These are phyloP conservation scores for Suhomyces faveliae DNA, from an alignment of 805 yeast genomes.

Conservation along the genomic window DNA sequence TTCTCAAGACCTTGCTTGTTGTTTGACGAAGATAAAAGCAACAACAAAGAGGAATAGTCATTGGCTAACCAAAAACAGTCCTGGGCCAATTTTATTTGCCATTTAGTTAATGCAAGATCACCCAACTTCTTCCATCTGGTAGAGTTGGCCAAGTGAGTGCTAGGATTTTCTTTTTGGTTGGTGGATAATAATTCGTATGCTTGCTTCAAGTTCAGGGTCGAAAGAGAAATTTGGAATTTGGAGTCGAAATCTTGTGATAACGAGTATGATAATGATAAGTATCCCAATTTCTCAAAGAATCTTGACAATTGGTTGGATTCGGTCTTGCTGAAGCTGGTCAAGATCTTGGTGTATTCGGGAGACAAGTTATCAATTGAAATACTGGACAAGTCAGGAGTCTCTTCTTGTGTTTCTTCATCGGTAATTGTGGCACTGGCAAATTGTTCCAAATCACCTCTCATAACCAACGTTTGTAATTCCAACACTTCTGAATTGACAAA, in stretches of 20 bases:
- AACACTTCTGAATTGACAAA: conserved; percentile 79
- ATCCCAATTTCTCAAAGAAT: conserved; percentile 92
- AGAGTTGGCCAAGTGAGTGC: conserved; percentile 34
- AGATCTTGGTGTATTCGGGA: conserved; percentile 45
- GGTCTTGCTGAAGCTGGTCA: conserved; percentile 61
- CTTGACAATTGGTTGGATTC: conserved; percentile 80
- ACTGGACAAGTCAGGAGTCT: conserved; percentile 35
- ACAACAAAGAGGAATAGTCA: conserved; percentile 78
- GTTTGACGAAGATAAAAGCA: conserved; percentile 80
- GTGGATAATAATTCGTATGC: conserved; percentile 55
- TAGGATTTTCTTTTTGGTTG: conserved; percentile 47
- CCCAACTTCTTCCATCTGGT: conserved; percentile 89
- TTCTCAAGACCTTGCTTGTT: conserved; percentile 56
- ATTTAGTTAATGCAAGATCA: conserved; percentile 73
- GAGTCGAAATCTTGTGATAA: conserved; percentile 88
- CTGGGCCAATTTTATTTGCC: conserved; percentile 80
- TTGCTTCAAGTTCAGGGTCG: conserved; percentile 65
- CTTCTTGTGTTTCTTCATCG: conserved; percentile 41
- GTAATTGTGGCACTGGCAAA: conserved; percentile 28
- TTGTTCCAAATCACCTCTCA: conserved; percentile 90
- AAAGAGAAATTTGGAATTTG: conserved; percentile 83
- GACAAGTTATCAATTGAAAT: conserved; percentile 57
- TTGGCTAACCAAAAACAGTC: conserved; percentile 74
- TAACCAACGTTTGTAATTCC: conserved; percentile 92
- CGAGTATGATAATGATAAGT: conserved; percentile 75